These are phyloP conservation scores for Tripidium arundinaceum DNA, from an alignment of 202 grass and related monocot species.

Conservation along the genomic window DNA sequence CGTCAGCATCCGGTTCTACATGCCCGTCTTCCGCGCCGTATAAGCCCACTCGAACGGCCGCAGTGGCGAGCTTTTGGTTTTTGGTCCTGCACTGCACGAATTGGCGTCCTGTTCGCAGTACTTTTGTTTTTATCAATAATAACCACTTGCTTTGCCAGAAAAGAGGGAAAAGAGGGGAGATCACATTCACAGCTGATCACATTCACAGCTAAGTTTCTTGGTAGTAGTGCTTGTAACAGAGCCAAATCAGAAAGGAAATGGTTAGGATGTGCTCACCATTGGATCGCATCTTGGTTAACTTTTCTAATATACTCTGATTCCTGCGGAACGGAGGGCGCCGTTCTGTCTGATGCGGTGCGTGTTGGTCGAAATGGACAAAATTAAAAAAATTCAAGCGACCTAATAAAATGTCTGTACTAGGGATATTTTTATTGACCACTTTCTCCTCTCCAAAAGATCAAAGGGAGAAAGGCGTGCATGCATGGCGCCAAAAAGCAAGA, in stretches of 20 bases:
- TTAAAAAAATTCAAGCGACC: not conserved
- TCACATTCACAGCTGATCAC: no score
- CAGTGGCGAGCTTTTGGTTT: not conserved
- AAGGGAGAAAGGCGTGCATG: not conserved
- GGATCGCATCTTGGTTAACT: no score
- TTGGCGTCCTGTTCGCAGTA: not conserved
- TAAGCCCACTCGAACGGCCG: not conserved
- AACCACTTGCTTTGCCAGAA: not conserved
- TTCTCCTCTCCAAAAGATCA: not conserved
- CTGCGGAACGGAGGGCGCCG: no score
- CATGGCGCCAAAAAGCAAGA: not conserved
- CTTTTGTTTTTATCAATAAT: no score
- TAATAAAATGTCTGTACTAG: no score
- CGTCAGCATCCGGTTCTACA: slow-evolving; percentile 11
- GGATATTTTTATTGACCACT: not conserved
- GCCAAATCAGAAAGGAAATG: not conserved
- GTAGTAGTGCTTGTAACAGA: no score
- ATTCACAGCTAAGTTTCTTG: no score
- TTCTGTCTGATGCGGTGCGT: not conserved
- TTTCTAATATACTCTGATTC: not conserved
- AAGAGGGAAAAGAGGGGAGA: not conserved
- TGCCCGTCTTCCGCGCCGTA: not conserved
- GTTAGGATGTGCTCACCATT: no score
- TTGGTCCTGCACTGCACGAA: not conserved
- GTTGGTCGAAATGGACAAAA: not conserved